phyloP scores from a whole-genome alignment of 1,284 basidiomycete genomes.

The Ceratobasidium sp. region DNA sequence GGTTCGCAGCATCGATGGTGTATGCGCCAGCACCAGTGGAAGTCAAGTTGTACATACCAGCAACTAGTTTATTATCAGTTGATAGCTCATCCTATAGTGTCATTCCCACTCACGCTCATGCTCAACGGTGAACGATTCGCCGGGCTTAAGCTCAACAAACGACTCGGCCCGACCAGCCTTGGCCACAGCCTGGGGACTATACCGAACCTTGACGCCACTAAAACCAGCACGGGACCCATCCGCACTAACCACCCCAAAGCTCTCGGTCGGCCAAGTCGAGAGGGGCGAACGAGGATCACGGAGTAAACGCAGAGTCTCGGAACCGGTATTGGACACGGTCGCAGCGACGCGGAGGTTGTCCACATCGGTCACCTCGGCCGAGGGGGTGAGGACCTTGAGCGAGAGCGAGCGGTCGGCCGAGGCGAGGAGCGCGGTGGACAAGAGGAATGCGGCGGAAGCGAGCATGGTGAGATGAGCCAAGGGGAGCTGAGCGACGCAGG shows the following conservation, averaged over 20 bases:
- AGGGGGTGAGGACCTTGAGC: conserved; percentile 47
- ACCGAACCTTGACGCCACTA: conserved; percentile 49
- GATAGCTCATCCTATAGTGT: too few relatives aligned
- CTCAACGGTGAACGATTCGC: conserved; percentile 52
- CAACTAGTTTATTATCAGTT: conserved; percentile 48
- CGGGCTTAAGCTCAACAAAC: conserved; percentile 55
- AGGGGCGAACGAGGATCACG: conserved; percentile 56
- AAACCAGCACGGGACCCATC: conserved; percentile 49
- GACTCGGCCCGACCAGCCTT: conserved; percentile 35
- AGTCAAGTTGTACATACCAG: conserved; percentile 60
- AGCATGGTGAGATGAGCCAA: conserved; percentile 34
- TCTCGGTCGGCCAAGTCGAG: conserved; percentile 53
- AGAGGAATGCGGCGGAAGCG: conserved; percentile 14
- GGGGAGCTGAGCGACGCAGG: conserved; percentile 1
- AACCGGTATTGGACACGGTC: conserved; percentile 57
- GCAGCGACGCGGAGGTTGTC: conserved; percentile 54
- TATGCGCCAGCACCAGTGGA: conserved; percentile 52
- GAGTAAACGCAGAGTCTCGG: conserved; percentile 56
- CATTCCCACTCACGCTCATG: conserved; percentile 53
- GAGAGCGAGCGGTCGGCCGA: conserved; percentile 35
- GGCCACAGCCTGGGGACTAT: conserved; percentile 44
- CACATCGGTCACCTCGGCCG: conserved; percentile 49
- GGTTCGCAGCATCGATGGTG: conserved; percentile 53
- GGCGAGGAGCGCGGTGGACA: conserved; percentile 31
- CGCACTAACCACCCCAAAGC: conserved; percentile 53